Evolutionary conservation across 371 early-diverging fungal species (phyloP), one percentile per base, ranked within the genome.

Genomic region (Circinella minor): DNA sequence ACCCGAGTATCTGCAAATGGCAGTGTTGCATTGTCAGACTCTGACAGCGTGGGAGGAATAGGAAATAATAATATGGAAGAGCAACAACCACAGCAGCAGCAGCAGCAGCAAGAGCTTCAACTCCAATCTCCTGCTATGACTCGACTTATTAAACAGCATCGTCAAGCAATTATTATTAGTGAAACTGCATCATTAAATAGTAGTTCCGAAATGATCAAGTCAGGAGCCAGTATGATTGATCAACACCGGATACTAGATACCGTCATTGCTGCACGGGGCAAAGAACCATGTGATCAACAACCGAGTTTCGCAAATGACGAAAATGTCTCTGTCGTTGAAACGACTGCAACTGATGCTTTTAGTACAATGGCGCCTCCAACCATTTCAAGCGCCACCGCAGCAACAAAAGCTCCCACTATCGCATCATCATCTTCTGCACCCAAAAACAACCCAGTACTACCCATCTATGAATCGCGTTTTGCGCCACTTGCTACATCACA

Each of bases 1-100:
- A 68, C 68, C 6, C 59, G 63, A 38, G 68, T 68, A 5, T 68
- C 62, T 7, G 68, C 62, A 15, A 62, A 54, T 60, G 68, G 68
- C 0, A 48, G 48, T 37, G 51, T 68, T 17, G 43, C 39, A 3
- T 36, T 51, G 63, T 63, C 63, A 18, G 63, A 63, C 14, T 63
- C 63, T 63, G 63, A 48, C 36, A 17, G 63, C n/a, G 34, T 54
- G 54, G 54, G 54, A 54, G 54, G 20, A 54, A 2, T 49, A 39
- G 27, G 27, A 27, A 27, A 63, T 46, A n/a, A 48, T 15, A 39
- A 48, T 14, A n/a, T 15, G n/a, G 27, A 27, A 47, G 48, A 63
- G 11, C 49, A 34, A 63, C 27, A 27, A 27, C 27, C 27, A 27
- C 18, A 39, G 43, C 43, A 13, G 2, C 63, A 43, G 3, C 18